Evolutionary conservation across 352 stramenopile species (phyloP).

Genomic region (Globisporangium yorkense): DNA sequence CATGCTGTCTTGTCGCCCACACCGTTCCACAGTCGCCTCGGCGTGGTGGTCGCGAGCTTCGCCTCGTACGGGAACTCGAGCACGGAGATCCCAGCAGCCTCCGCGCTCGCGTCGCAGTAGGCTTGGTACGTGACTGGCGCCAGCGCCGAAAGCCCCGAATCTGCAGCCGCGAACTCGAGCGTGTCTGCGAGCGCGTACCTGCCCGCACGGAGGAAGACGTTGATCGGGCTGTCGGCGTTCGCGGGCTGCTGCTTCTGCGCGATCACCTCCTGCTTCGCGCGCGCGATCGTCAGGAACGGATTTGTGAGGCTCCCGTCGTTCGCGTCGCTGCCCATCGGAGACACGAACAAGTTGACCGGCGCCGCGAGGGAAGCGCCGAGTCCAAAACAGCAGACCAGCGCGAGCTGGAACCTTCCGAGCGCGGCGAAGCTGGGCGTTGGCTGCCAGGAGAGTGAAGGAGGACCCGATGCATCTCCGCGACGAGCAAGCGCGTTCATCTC

Average conservation of each 20-base stretch:
- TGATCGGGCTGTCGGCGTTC: constrained; percentile 33
- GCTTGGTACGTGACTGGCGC: constrained; percentile 58
- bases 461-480: neutral
- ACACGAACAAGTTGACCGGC: constrained; percentile 36
- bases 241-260: constrained; percentile 15
- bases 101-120: constrained; percentile 44
- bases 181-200: constrained; percentile 47
- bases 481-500: neutral
- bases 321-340: constrained; percentile 34
- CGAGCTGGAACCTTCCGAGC: neutral
- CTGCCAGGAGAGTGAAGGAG: neutral
- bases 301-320: constrained; percentile 36
- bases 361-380: neutral
- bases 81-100: constrained; percentile 24
- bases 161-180: constrained; percentile 40
- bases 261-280: constrained; percentile 35
- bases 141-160: constrained; percentile 26
- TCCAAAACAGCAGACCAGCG: neutral
- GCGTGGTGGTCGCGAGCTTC: constrained; percentile 22
- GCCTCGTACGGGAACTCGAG: constrained; percentile 45
- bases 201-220: constrained; percentile 50
- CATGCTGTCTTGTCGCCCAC: constrained; percentile 34
- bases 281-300: constrained; percentile 49
- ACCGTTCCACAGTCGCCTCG: constrained; percentile 60
- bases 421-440: too few relatives aligned